These are phyloP conservation scores for Gamsiella multidivaricata DNA, from an alignment of 192 early-diverging fungal genomes.

Conservation along the genomic window DNA sequence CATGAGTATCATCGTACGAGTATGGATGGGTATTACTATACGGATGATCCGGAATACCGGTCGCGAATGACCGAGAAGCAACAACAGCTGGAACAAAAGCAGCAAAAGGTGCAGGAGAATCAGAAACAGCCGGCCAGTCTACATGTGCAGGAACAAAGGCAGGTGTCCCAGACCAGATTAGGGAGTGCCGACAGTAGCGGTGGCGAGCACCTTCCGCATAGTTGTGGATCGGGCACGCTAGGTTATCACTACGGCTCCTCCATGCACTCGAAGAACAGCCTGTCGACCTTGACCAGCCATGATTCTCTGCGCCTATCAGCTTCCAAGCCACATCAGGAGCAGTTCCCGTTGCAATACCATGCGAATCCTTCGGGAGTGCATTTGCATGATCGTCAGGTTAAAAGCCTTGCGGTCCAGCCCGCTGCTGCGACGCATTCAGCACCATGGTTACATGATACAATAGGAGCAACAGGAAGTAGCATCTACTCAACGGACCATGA, in stretches of 20 bases:
- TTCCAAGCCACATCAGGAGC: too few relatives aligned
- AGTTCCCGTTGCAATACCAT: too few relatives aligned
- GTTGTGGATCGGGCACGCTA: not conserved
- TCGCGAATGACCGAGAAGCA: too few relatives aligned
- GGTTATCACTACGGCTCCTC: not conserved
- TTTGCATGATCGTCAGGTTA: too few relatives aligned
- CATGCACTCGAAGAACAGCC: not conserved
- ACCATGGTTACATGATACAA: too few relatives aligned
- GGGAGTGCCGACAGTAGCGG: too few relatives aligned
- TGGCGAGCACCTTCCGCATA: too few relatives aligned
- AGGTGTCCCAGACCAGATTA: not conserved
- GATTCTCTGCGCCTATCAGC: not conserved
- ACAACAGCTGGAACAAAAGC: not conserved
- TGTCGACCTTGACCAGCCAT: not conserved
- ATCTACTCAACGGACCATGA: too few relatives aligned
- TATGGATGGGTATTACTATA: slow-evolving; percentile 5
- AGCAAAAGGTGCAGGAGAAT: not conserved
- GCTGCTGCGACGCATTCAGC: not conserved
- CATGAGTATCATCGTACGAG: slow-evolving; percentile 5
- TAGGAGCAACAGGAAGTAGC: too few relatives aligned
- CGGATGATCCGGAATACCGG: slow-evolving; percentile 6
- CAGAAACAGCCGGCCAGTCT: too few relatives aligned
- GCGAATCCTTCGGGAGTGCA: too few relatives aligned
- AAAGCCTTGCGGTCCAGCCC: too few relatives aligned
- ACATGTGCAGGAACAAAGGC: not conserved